Conservation (phyloP, 176 grass and related monocot genomes). For the Ensete glaucum region DNA sequence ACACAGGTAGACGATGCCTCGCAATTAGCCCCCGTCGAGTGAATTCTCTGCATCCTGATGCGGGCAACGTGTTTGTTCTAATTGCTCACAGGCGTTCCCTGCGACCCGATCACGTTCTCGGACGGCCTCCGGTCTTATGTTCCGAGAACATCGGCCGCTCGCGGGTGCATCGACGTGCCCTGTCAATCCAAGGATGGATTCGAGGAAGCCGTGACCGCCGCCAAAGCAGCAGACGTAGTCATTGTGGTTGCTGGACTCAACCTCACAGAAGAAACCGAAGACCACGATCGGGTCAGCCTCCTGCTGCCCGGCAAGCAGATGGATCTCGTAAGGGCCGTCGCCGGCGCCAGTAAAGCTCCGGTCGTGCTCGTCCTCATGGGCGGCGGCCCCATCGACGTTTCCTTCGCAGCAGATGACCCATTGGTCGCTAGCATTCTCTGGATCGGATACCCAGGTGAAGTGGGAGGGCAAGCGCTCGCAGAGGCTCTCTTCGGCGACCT, state of each 20-base stretch:
- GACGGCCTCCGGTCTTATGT: conserved; percentile 58
- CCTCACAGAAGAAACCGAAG: conserved; percentile 72
- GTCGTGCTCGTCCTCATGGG: conserved; percentile 64
- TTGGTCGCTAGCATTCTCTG: conserved; percentile 64
- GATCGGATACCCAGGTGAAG: conserved; percentile 87
- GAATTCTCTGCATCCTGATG: neutral
- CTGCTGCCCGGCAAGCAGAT: conserved; percentile 84
- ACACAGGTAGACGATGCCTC: conserved; percentile 37
- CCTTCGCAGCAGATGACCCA: conserved; percentile 53
- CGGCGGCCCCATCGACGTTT: conserved; percentile 79
- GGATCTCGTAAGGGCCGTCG: conserved; percentile 43
- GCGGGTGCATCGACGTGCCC: conserved; percentile 44
- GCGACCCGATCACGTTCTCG: conserved; percentile 47
- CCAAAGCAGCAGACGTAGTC: conserved; percentile 48
- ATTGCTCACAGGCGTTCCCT: conserved; percentile 49
- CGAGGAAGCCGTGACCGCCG: conserved; percentile 38
- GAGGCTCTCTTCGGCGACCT: conserved; percentile 71
- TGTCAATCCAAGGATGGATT: conserved; percentile 54
- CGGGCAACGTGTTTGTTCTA: conserved; percentile 10
- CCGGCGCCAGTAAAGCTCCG: conserved; percentile 45
- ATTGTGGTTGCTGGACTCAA: conserved; percentile 76
- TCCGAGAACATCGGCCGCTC: conserved; percentile 37
- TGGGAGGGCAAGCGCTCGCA: conserved; percentile 70
- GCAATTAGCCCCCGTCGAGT: neutral
- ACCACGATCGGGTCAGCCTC: conserved; percentile 66